Percentiles rank a stretch among this genome's conserved stretches.
These are phyloP conservation scores for Hypoxylon sp. DNA, from an alignment of 2,329 filamentous ascomycete species.

Conservation along the genomic window DNA sequence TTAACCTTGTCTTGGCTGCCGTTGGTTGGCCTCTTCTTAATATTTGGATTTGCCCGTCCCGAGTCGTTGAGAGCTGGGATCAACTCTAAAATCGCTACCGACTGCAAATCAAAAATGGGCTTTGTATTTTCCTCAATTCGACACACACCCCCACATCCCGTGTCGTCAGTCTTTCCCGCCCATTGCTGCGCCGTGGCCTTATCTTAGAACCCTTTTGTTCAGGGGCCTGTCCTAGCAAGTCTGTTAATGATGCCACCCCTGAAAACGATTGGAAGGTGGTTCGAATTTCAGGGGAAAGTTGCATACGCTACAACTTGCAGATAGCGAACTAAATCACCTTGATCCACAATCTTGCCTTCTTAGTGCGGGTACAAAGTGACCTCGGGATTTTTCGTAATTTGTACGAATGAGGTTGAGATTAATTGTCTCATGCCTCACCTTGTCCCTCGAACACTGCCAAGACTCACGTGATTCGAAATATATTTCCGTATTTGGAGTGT, in stretches of 20 bases:
- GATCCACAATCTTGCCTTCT: constrained; percentile 19
- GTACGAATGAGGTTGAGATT: constrained; percentile 14
- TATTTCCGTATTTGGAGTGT: constrained; percentile 5
- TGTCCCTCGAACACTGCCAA: not conserved
- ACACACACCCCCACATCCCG: constrained; percentile 31
- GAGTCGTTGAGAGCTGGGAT: constrained; percentile 29
- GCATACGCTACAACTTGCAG: constrained; percentile 22
- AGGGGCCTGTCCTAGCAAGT: constrained; percentile 18
- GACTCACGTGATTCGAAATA: constrained; percentile 20
- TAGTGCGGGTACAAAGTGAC: constrained; percentile 5
- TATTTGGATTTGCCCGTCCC: constrained; percentile 9
- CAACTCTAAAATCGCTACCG: constrained; percentile 34
- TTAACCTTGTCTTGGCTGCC: constrained; percentile 4
- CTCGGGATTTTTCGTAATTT: constrained; percentile 20
- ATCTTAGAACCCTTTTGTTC: constrained; percentile 11
- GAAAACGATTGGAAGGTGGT: constrained; percentile 27
- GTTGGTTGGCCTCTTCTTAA: constrained; percentile 7
- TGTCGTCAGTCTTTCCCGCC: constrained; percentile 37
- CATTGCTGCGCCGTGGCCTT: constrained; percentile 24
- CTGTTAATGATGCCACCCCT: constrained; percentile 16
- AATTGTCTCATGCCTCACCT: constrained; percentile 10
- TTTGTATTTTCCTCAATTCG: constrained; percentile 25
- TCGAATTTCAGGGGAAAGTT: constrained; percentile 32
- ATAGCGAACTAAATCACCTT: constrained; percentile 20
- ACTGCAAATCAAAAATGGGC: constrained; percentile 27